phyloP scores from a whole-genome alignment of 805 yeast species.

The Lipomyces spencermartinsiae region DNA sequence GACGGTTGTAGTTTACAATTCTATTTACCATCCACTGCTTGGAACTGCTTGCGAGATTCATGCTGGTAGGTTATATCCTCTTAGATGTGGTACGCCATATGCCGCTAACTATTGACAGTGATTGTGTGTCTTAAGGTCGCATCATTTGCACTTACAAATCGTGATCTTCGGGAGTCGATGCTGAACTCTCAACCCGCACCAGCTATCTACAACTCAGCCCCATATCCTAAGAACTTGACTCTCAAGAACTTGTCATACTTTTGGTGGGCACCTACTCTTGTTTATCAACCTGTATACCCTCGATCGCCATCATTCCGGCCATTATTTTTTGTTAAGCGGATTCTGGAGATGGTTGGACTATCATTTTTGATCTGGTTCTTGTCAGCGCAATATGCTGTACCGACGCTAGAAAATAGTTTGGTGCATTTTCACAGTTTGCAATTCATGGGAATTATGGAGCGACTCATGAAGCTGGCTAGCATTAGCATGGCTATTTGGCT shows the following conservation, averaged over 20 bases:
- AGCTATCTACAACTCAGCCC: constrained; percentile 44
- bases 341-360: constrained; percentile 49
- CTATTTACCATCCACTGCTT: constrained; percentile 51
- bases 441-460: constrained; percentile 45
- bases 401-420: constrained; percentile 50
- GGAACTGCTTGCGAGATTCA: constrained; percentile 53
- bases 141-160: constrained; percentile 53
- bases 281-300: constrained; percentile 58
- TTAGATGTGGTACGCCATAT: not conserved
- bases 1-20: constrained; percentile 46
- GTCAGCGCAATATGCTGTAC: constrained; percentile 52
- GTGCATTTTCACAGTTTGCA: constrained; percentile 43
- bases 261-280: constrained; percentile 56
- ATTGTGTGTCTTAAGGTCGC: constrained; percentile 51
- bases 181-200: constrained; percentile 44
- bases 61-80: constrained; percentile 39
- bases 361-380: constrained; percentile 48
- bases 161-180: constrained; percentile 49
- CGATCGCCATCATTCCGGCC: constrained; percentile 45
- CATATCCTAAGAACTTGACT: constrained; percentile 53
- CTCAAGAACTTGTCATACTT: constrained; percentile 48
- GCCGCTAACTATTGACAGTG: constrained; percentile 35
- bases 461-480: constrained; percentile 49
- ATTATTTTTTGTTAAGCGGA: constrained; percentile 46
- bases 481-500: constrained; percentile 54